Conservation (phyloP, 2,329 filamentous ascomycete species). For the Endoconidiophora laricicola region DNA sequence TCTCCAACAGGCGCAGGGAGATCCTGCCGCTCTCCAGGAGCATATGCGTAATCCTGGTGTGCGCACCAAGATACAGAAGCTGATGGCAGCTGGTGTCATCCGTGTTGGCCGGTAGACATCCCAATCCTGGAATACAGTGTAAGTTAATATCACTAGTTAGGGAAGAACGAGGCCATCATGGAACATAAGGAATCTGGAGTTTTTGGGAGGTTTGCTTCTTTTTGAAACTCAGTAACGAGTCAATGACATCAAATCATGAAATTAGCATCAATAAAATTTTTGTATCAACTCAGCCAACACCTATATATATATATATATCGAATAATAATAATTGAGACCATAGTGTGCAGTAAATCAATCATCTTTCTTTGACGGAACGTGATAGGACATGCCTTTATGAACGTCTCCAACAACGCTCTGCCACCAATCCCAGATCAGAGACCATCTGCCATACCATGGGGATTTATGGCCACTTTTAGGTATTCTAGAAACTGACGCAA, state of each 20-base stretch:
- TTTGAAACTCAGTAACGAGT: constrained; percentile 1
- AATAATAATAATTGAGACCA: too few relatives aligned
- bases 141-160: constrained; percentile 1
- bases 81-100: constrained; percentile 85
- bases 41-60: constrained; percentile 91
- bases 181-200: constrained; percentile 2
- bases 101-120: constrained; percentile 40
- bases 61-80: constrained; percentile 78
- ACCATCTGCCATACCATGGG: constrained; percentile 22
- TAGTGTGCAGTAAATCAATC: too few relatives aligned
- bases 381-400: constrained; percentile 4
- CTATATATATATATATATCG: too few relatives aligned
- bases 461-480: constrained; percentile 22
- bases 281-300: too few relatives aligned
- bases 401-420: constrained; percentile 1
- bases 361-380: constrained; percentile 2
- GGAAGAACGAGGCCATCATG: neutral
- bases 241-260: constrained; percentile 5
- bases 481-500: constrained; percentile 21
- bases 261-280: neutral
- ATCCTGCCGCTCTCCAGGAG: constrained; percentile 83
- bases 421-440: constrained; percentile 4
- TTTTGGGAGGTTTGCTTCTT: neutral
- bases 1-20: constrained; percentile 85
- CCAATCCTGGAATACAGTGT: neutral